Percentiles rank a stretch among this genome's conserved stretches.
phyloP scores from a whole-genome alignment of 2,329 filamentous ascomycete genomes.

The Apiospora marii region DNA sequence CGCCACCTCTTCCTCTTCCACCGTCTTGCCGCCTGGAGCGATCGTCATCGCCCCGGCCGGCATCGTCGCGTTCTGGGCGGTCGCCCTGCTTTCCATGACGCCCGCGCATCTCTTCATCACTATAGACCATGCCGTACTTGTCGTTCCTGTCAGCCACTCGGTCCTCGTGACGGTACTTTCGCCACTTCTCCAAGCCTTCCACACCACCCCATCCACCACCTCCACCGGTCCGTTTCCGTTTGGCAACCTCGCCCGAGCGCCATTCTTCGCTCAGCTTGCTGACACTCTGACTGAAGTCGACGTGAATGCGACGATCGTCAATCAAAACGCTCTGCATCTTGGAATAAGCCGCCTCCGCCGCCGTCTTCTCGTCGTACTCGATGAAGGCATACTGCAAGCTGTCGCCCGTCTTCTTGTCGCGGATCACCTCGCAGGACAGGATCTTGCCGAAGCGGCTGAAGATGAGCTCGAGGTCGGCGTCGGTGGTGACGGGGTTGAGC shows the following conservation, averaged over 20 bases:
- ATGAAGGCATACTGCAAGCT: constrained; percentile 98
- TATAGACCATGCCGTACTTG: constrained; percentile 82
- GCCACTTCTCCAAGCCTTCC: constrained; percentile 84
- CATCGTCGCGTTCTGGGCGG: constrained; percentile 35
- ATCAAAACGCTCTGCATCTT: constrained; percentile 99
- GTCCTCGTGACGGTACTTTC: constrained; percentile 76
- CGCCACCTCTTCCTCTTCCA: constrained; percentile 34
- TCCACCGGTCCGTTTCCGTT: constrained; percentile 64
- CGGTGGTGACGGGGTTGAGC: constrained; percentile 93
- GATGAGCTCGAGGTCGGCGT: constrained; percentile 93
- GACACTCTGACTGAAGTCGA: constrained; percentile 97
- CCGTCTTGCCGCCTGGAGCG: constrained; percentile 23
- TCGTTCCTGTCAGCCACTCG: constrained; percentile 52
- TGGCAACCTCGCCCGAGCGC: constrained; percentile 85
- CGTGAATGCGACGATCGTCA: constrained; percentile 96
- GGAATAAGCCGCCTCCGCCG: constrained; percentile 95
- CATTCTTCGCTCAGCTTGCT: constrained; percentile 87
- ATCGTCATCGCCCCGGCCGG: constrained; percentile 39
- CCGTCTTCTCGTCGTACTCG: constrained; percentile 90
- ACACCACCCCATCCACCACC: constrained; percentile 91
- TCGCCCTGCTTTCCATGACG: constrained; percentile 53
- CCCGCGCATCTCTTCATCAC: constrained; percentile 71
- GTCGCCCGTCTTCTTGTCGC: constrained; percentile 92
- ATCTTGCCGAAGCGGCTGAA: constrained; percentile 97
- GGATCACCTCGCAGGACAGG: constrained; percentile 92